Percentiles rank a stretch among this genome's conserved stretches.
Conservation (phyloP, 176 grass and related monocot genomes). For the Musa itinerans region DNA sequence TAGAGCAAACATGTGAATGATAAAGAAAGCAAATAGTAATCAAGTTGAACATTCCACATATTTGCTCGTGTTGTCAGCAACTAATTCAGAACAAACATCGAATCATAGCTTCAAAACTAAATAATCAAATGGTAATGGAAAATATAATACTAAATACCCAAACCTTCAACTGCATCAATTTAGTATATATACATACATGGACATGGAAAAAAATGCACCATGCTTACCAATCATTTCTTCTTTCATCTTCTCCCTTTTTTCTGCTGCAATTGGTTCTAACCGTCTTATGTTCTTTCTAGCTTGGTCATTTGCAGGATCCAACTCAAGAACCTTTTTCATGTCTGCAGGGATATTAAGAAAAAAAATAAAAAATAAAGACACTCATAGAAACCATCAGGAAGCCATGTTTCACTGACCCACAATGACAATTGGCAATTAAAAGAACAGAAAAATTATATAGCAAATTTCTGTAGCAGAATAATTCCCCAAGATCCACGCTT, state of each 20-base stretch:
- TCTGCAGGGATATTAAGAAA: constrained; percentile 34
- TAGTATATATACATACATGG: too few relatives aligned
- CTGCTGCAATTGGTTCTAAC: constrained; percentile 72
- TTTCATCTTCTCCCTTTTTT: constrained; percentile 97
- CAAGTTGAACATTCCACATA: too few relatives aligned
- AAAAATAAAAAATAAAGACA: neutral
- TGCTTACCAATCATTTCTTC: constrained; percentile 92
- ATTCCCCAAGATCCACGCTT: constrained; percentile 1
- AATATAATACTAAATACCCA: too few relatives aligned
- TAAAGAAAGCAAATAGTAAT: too few relatives aligned
- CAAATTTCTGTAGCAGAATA: neutral
- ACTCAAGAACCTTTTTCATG: constrained; percentile 70
- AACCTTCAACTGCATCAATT: too few relatives aligned
- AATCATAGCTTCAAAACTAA: too few relatives aligned
- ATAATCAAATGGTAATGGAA: too few relatives aligned
- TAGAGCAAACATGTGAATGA: too few relatives aligned
- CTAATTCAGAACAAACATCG: too few relatives aligned
- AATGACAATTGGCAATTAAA: neutral
- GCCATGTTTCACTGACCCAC: too few relatives aligned
- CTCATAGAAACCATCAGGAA: neutral
- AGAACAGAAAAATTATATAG: constrained; percentile 3
- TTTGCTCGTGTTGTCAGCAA: too few relatives aligned
- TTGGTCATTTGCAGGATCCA: constrained; percentile 82
- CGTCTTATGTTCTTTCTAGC: constrained; percentile 54
- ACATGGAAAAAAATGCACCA: neutral